Conservation (phyloP, 768 basidiomycete genomes). For the Phaffia tasmanica region DNA sequence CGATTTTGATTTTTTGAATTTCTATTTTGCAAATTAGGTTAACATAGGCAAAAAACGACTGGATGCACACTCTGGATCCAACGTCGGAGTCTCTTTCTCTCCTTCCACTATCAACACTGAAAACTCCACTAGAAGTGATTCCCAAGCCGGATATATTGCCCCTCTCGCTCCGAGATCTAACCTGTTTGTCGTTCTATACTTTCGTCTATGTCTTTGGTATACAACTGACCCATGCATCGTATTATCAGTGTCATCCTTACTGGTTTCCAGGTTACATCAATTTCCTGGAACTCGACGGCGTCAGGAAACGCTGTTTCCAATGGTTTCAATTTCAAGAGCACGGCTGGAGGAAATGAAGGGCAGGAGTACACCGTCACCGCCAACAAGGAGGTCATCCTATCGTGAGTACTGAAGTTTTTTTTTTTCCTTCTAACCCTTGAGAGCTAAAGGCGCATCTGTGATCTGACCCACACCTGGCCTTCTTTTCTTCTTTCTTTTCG, state of each 20-base stretch:
- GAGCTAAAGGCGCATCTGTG: no score
- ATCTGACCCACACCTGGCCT: background rate
- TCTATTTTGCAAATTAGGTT: background rate
- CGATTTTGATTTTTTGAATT: slow-evolving; percentile 1
- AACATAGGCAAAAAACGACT: no score
- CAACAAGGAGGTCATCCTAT: slow-evolving; percentile 51
- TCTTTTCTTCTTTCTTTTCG: background rate
- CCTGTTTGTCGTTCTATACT: slow-evolving; percentile 33
- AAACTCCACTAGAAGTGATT: slow-evolving; percentile 56
- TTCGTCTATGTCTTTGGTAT: background rate
- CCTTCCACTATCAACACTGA: slow-evolving; percentile 52
- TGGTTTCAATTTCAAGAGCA: slow-evolving; percentile 46
- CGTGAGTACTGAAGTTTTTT: slow-evolving; percentile 27
- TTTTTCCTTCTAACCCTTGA: background rate
- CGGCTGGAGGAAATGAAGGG: slow-evolving; percentile 30
- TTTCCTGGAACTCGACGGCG: slow-evolving; percentile 36
- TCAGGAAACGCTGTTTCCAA: slow-evolving; percentile 41
- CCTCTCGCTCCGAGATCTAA: slow-evolving; percentile 53
- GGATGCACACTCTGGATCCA: slow-evolving; percentile 19
- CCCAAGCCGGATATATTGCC: slow-evolving; percentile 57
- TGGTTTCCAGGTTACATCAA: slow-evolving; percentile 50
- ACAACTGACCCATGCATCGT: background rate
- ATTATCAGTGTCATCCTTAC: slow-evolving; percentile 45
- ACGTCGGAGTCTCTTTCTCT: slow-evolving; percentile 42
- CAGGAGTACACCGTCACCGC: slow-evolving; percentile 45